Base-by-base conservation (phyloP, 1,284 basidiomycete species). In the Wallemia hederae region DNA sequence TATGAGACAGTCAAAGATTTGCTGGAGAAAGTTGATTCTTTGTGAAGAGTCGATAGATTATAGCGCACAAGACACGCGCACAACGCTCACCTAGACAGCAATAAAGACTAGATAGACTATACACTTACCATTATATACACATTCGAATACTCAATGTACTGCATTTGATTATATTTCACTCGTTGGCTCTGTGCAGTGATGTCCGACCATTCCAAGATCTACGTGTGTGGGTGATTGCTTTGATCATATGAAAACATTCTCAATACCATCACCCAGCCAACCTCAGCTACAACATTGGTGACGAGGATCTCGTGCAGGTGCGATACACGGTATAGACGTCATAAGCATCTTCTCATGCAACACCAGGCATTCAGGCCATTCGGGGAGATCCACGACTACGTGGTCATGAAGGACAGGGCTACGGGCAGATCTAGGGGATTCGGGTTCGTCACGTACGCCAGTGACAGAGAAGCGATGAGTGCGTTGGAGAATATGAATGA, bases 391-490 rank as follows among this genome's bases (percentile, higher is more conserved):
- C n/a, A 55, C 9, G 39, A 49, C 39, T 49, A 49, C 39, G n/a
- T 49, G 5, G 39, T 49, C 5, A 49, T 49, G 39, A 85, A 88
- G 76, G 90, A 94, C 76, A 86, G 89, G 69, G 89, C 92, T 71
- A 92, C 90, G 65, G 85, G 87, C 66, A 86, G 89, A 70, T 92
- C 89, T 66, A 86, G 90, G 69, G 87, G 90, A 70, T 96, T 96
- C 72, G 90, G 90, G 64, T 94, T 94, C 73, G 89, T 96, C 66
- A 49, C 39, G 5, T 49, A 49, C 39, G 39, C 39, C 11, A 49
- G 22, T n/a, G 39, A 49, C 39, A 49, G 19, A n/a, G 39, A 49
- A n/a, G 39, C 39, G 39, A 5, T 22, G 5, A 49, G 39, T 49
- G 39, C 39, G n/a, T n/a, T 49, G 3, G 39, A 49, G 39, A 49